Base-by-base conservation (phyloP, 208 protist species). In the Plasmodiophora brassicae region DNA sequence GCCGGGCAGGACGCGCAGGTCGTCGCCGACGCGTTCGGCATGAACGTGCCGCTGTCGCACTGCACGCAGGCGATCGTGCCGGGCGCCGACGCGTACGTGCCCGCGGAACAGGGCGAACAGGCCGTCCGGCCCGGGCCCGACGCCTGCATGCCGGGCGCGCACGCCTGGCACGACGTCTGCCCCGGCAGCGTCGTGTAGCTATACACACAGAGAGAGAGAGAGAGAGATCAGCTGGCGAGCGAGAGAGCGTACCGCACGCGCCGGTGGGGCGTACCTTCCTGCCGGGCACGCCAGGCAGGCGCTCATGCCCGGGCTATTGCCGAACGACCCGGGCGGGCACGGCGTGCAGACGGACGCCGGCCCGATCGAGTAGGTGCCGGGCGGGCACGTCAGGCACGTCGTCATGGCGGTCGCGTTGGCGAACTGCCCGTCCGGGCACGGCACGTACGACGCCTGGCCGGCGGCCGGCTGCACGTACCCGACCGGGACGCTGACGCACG, bases 11-110 rank as follows among this genome's bases (percentile, higher is more conserved):
- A 25, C 14, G 46, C 25, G 25, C 20, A 57, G 25, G 46, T 25
- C 46, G 20, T n/a, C 46, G 25, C 46, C 46, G 46, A n/a, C n/a
- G n/a, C n/a, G n/a, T n/a, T n/a, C 65, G n/a, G 41, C 5, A 78
- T 28, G 50, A 78, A 78, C 83, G 25, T 86, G 28, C 83, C 83
- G 45, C 83, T 86, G 25, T 22, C 28, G 45, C 83, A 86, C 41
- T 86, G 8, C 10, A 46, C 41, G 39, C 83, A 86, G 1, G 38
- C 38, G 5, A 36, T 14, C 44, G 25, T 25, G 1, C 83, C 83
- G 1, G 10, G 25, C 1, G 83, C 25, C 8, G 38, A 22, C 8
- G 44, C 25, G 45, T 86, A 53, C 28, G 25, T 53, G 28, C 83
- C 83, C 20, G 38, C 28, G 20, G 83, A 25, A 86, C 83, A 86